Base-by-base conservation (phyloP, 495 filamentous ascomycete genomes). In the Pyrenula aspistea region DNA sequence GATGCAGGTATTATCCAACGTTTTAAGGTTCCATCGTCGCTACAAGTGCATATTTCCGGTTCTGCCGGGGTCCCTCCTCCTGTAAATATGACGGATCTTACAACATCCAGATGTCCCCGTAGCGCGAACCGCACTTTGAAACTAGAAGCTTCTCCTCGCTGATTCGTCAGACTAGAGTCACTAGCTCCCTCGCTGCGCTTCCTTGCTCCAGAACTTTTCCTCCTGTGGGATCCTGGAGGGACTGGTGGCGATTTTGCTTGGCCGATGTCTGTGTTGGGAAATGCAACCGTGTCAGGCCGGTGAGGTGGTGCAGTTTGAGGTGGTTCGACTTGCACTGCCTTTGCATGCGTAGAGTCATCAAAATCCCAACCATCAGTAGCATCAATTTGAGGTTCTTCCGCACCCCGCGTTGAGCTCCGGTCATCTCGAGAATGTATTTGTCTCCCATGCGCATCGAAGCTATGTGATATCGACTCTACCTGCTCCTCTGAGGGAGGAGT, bases 111-210 rank as follows among this genome's bases (percentile, higher is more conserved):
- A 68, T 98, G 93, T 12, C 93, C 93, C 53, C 93, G 77, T 2
- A 98, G 74, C 2, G 89, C 93, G 68, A 95, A 97, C 55, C 89
- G 82, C 55, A 96, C 87, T 67, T 95, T 95, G 74, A 98, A 98
- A 55, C 73, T 84, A 0, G 80, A 72, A 52, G 79, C 79, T 54
- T 89, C 87, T 2, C 77, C 72, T 62, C 73, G 60, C 54, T 60
- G 57, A 15, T 61, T 24, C 10, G 52, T 65, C 23, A 82, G 75
- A 52, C 71, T 64, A 36, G 67, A 51, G 31, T 83, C 81, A 55
- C 73, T 68, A 12, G 73, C 69, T 12, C 76, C 76, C 24, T 79
- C 78, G 51, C 79, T 77, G 73, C 74, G 77, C 49, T 79, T 80
- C 58, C 86, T 76, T 1, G 80, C 77, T 54, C 83, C 83, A 2